Base-by-base conservation (phyloP, 805 yeast species). In the Zygotorulaspora chibaensis region DNA sequence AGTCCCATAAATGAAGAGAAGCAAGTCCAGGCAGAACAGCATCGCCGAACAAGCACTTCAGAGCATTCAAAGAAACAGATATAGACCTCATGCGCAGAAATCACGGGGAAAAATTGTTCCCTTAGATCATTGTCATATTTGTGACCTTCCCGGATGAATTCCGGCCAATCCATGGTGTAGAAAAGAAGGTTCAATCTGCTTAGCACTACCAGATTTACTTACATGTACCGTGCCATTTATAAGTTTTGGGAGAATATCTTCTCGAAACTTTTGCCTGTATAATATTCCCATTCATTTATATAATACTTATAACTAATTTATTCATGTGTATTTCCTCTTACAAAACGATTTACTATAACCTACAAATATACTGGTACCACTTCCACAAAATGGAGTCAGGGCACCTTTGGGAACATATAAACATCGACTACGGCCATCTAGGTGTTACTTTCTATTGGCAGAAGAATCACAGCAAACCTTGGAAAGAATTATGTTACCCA, bases 1-100 rank as follows among this genome's bases (percentile, higher is more conserved):
- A 66, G 71, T 43, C 71, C 68, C 18, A 55, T 54, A 42, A 43
- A 51, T 40, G 63, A 60, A 33, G 54, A 54, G 26, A 37, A 45
- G 36, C 43, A 48, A 20, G 41, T 30, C 10, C 42, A 46, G 35
- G 8, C 11, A 8, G 35, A 44, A 31, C 42, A 46, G 31, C 36
- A 34, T 13, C 30, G 35, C 15, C 9, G n/a, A 12, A 26, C 9
- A 13, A 12, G 18, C n/a, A 13, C 4, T 27, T 8, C 28, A 9
- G 26, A 38, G 16, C 16, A 15, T 3, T 9, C 11, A n/a, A 29
- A 13, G 18, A 33, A 20, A 33, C n/a, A 33, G 12, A 16, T 33
- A 33, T 33, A 33, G 36, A 20, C 4, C 7, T 20, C 25, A 20
- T 20, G 4, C 25, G 7, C 25, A 7, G 7, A 20, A 20, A 20